Percentiles rank a stretch among this genome's conserved stretches.
Conservation (phyloP, 106 monocot species). For the Alisma plantagoaquatica region DNA sequence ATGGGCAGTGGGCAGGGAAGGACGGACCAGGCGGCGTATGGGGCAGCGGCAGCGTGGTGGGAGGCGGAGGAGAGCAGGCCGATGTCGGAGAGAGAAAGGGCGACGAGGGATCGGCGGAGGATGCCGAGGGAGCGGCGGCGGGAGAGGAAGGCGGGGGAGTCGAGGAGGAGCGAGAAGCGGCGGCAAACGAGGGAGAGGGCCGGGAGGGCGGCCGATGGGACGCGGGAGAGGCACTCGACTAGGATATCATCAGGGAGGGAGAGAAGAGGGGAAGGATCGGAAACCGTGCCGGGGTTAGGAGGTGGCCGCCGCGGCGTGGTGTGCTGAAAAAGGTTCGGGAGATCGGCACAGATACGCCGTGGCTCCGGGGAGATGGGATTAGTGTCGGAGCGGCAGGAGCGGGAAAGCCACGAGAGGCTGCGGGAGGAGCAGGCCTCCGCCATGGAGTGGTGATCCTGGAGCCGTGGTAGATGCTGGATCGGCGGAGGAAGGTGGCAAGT, state of each 20-base stretch:
- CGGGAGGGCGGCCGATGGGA: constrained; percentile 43
- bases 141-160: constrained; percentile 40
- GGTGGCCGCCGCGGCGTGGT: constrained; percentile 6
- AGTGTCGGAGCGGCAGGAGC: constrained; percentile 73
- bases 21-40: background rate
- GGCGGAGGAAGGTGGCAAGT: too few species aligned
- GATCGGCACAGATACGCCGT: constrained; percentile 7
- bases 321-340: too few species aligned
- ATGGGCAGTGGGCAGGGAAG: constrained; percentile 5
- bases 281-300: background rate
- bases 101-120: constrained; percentile 5
- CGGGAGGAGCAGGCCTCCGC: constrained; percentile 54
- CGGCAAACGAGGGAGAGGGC: constrained; percentile 51
- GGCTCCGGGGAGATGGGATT: constrained; percentile 16
- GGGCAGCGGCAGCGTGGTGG: background rate
- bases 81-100: constrained; percentile 4
- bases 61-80: constrained; percentile 11
- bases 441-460: too few species aligned
- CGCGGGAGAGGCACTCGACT: constrained; percentile 19
- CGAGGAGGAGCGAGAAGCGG: constrained; percentile 30
- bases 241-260: constrained; percentile 45
- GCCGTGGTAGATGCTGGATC: too few species aligned
- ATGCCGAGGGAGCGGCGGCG: constrained; percentile 11
- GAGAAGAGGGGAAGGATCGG: constrained; percentile 4
- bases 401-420: constrained; percentile 66